Percentiles rank a stretch among this genome's conserved stretches.
Conservation (phyloP, 1,284 basidiomycete genomes). For the Chalciporus sp. region DNA sequence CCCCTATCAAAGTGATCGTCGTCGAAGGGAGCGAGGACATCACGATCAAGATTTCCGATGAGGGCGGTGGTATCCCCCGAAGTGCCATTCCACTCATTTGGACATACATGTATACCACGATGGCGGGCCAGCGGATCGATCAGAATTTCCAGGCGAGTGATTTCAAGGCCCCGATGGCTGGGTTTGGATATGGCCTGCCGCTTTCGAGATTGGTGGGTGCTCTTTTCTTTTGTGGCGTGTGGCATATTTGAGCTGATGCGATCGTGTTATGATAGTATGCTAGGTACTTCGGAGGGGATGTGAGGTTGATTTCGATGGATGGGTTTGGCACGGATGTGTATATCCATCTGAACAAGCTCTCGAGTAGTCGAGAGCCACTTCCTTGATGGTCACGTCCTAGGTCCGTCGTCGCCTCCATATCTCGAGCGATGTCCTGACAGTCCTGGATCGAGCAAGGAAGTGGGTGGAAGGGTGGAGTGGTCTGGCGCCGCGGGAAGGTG, state of each 20-base stretch:
- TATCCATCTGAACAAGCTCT: conserved; percentile 86
- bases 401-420: too few species aligned
- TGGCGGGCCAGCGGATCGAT: conserved; percentile 86
- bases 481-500: too few species aligned
- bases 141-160: conserved; percentile 86
- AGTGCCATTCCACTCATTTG: conserved; percentile 94
- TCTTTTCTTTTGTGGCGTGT: not conserved
- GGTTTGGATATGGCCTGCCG: conserved; percentile 93
- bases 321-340: conserved; percentile 92
- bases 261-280: conserved; percentile 64
- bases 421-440: too few species aligned
- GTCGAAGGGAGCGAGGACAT: conserved; percentile 96
- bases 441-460: too few species aligned
- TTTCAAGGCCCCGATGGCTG: conserved; percentile 98
- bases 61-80: conserved; percentile 93
- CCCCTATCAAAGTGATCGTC: conserved; percentile 95
- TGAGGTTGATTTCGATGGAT: conserved; percentile 96
- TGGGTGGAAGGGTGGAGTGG: too few species aligned
- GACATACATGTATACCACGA: conserved; percentile 99
- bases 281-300: conserved; percentile 94
- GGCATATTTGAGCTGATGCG: not conserved
- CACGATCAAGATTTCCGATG: conserved; percentile 96
- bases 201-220: conserved; percentile 77
- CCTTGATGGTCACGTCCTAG: conserved; percentile 38
- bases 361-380: conserved; percentile 76